Base-by-base conservation (phyloP, 129 eudicot species). In the Sambucus nigra region DNA sequence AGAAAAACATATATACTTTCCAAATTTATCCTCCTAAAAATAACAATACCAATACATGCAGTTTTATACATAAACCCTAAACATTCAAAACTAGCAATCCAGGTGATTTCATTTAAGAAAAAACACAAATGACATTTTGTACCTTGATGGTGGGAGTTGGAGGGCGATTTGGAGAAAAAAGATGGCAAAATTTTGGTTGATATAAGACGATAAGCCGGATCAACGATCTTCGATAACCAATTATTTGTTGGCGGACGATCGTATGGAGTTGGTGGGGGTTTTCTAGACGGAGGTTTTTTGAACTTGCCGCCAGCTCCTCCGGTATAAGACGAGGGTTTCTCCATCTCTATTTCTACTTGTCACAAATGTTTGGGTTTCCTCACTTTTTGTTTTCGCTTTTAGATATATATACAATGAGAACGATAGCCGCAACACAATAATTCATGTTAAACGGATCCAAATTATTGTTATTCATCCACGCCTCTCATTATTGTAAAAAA, bases 181-280 rank as follows among this genome's bases (percentile, higher is more conserved):
- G 82, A 68, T 5, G 94, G 83, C 12, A 80, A 49, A 12, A 84
- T 44, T 25, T 44, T 75, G 63, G 75, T 68, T 66, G 86, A 82
- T 20, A 84, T 70, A 53, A 84, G 75, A 46, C 84, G 80, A 18
- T 68, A 61, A 25, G 88, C 88, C 23, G 94, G 88, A 70, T 55
- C 71, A 26, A 80, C 86, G 5, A 84, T 65, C 75, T 75, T 80
- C 50, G 94, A 80, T 24, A 80, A 47, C 94, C 94, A 84, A 19
- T 88, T 59, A 11, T 76, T 21, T 0, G 35, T 11, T 20, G 76
- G 66, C 7, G 82, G 94, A 25, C 94, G 88, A 66, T 58, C 85
- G 70, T 80, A 84, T 14, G 94, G 94, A 16, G 83, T 83, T 0
- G 80, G 53, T 29, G 70, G 73, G 2, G 72, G 81, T 53, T 69